A percentile compares a stretch with the other conserved stretches of the same genome.
These are phyloP conservation scores for Aspergillus sp. DNA, from an alignment of 2,329 filamentous ascomycete species.

Conservation along the genomic window DNA sequence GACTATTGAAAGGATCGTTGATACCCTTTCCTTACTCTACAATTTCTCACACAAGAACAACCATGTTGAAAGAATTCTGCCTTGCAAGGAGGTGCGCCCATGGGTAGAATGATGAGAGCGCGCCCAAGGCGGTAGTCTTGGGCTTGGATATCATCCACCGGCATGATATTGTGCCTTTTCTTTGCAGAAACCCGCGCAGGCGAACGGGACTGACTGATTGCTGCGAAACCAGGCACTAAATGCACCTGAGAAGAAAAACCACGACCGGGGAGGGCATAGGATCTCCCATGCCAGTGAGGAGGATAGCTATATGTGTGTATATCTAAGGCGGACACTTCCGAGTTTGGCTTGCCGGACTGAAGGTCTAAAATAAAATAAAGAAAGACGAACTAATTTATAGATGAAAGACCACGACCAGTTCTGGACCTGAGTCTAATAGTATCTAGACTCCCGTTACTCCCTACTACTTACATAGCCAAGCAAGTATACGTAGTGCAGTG, in stretches of 20 bases:
- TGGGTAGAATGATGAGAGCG: not conserved
- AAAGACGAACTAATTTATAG: not conserved
- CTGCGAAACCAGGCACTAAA: not conserved
- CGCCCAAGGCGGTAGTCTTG: not conserved
- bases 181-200: slow-evolving; percentile 7
- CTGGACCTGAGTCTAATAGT: not conserved
- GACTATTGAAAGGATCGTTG: slow-evolving; percentile 10
- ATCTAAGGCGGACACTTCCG: not conserved
- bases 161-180: slow-evolving; percentile 4
- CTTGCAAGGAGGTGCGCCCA: not conserved
- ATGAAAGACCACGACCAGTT: not conserved
- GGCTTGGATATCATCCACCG: not conserved
- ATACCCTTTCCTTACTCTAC: not conserved
- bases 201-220: slow-evolving; percentile 5
- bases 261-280: not conserved
- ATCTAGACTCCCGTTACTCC: not conserved
- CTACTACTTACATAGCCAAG: not conserved
- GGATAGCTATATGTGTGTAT: not conserved
- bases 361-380: not conserved
- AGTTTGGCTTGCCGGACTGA: not conserved
- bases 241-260: slow-evolving; percentile 3
- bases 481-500: not conserved
- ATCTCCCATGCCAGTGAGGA: not conserved
- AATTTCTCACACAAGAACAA: slow-evolving; percentile 1
- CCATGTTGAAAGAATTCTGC: not conserved